Evolutionary conservation across 2,329 filamentous ascomycete genomes (phyloP), one percentile per base, ranked within the genome.

Genomic region (Rosellinia necatrix): DNA sequence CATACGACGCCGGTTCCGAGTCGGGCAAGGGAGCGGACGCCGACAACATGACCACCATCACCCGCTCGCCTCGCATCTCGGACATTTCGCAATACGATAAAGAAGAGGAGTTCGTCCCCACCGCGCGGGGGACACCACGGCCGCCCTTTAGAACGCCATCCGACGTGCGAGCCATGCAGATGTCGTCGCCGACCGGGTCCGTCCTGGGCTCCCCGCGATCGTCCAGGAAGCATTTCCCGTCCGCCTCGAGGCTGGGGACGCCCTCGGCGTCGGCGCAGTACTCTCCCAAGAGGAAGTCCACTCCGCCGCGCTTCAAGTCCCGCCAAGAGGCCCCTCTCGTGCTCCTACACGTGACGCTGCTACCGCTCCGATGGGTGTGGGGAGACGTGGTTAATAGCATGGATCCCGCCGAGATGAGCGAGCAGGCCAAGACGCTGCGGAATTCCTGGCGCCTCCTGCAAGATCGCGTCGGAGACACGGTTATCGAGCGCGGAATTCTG

Each of bases 291-390:
- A 79, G 78, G 63, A 73, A 71, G 42, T 71, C 71, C 4, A 86
- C 84, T 4, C 81, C 84, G 1, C 77, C 81, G 17, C 75, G 85
- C 6, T 82, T 88, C 68, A 83, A 81, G 71, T 69, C 73, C 25
- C 77, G 76, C 61, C 80, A 80, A 50, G 82, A 83, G 44, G 70
- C 78, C n/a, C 90, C 90, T 2, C 78, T 94, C 2, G 88, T 94
- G 1, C 76, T 94, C 42, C 77, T 94, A 3, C 90, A 94, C 64
- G 86, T 90, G 30, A 92, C 89, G 0, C 77, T 93, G 0, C 75
- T 94, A 4, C 89, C 90, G 0, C 77, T 91, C 8, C 78, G 84
- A 35, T 84, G 88, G 77, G 77, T 79, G 1, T 92, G 88, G 78
- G 82, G 77, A 1, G 76, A 81, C 21, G 72, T 86, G 7, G 70